Base-by-base conservation (phyloP, 139 green algal species). In the Micractinium sp. region DNA sequence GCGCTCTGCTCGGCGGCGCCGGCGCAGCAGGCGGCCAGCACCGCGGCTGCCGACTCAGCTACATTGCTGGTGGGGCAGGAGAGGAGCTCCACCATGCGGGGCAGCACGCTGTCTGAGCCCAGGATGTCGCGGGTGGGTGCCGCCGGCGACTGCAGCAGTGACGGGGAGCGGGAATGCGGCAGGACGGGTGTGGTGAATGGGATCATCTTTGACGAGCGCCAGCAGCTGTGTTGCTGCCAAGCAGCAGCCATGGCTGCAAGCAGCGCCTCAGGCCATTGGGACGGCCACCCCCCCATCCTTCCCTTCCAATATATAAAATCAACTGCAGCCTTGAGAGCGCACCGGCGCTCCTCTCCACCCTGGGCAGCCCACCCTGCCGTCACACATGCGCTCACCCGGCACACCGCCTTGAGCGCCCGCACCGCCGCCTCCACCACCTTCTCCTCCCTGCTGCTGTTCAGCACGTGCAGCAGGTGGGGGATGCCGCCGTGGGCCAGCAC, bases 371-470 rank as follows among this genome's bases (percentile, higher is more conserved):
- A 73, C 31, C 19, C 27, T 14, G 29, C 20, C 31, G 25, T 5
- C 19, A 85, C 53, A 31, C 67, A 67, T 4, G 67, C 7, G 71
- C 75, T 85, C 86, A 89, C 85, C 56, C 85, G 74, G 85, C 91
- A 95, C 0, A 97, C 88, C 84, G 95, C 91, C 81, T 94, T 94
- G 18, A 97, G 88, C 25, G 94, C 93, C 29, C 95, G 93, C 74
- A 93, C 83, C 14, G 89, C 91, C 0, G 95, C 95, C 88, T 96
- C 92, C 36, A 96, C 90, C 29, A 96, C 92, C 35, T 88, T 88
- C 16, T 91, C 85, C 15, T 95, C 92, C 27, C 83, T 15, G 85
- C 85, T 92, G 83, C 23, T 35, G 3, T 56, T 81, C 25, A 97
- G 91, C 81, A 91, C 92, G 2, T 81, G 79, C 31, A 97, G 87